Evolutionary conservation across 2,329 filamentous ascomycete genomes (phyloP), one percentile per base, ranked within the genome.

Genomic region (Fusarium sp.): DNA sequence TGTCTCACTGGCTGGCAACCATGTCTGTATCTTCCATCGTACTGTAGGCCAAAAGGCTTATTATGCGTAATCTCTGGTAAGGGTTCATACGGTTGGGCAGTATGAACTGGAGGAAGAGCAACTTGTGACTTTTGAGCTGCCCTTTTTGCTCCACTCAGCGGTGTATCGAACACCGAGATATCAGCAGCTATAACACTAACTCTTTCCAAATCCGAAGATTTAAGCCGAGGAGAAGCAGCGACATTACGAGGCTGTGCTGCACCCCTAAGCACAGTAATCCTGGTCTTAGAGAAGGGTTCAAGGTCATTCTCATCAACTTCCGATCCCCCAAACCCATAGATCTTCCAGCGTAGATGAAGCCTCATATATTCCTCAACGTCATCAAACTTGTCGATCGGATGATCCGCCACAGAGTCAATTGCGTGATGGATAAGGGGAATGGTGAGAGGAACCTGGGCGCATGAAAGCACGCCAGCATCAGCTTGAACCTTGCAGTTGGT

Each of bases 401-500:
- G 50, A 3, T 53, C 38, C 26, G 2, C 18, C 0, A 36, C 38
- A 16, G 38, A 42, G 15, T 53, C 38, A 5, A 53, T 42, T 0
- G 30, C 28, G 28, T 53, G 50, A 9, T 53, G 38, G 0, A 53
- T 20, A 2, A 53, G 50, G 6, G 34, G 50, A 8, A 53, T 42
- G 1, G 50, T 53, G 2, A 53, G 38, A 28, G 38, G 50, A 2
- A 53, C 30, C 28, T 53, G 50, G 6, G 50, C 50, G 30, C 30
- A 34, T 5, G 50, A 42, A 2, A 42, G 20, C 3, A 53, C 20
- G 6, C 50, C 38, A 1, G 38, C 16, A 3, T 53, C 50, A 8
- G 50, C 50, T n/a, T 42, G 38, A 10, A 30, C 44, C 30, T 42
- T 53, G 28, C 50, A 53, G 28, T 50, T 50, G 23, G 23, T 8